These are phyloP conservation scores for Carex cristatella DNA, from an alignment of 176 grass and related monocot species.

Conservation along the genomic window DNA sequence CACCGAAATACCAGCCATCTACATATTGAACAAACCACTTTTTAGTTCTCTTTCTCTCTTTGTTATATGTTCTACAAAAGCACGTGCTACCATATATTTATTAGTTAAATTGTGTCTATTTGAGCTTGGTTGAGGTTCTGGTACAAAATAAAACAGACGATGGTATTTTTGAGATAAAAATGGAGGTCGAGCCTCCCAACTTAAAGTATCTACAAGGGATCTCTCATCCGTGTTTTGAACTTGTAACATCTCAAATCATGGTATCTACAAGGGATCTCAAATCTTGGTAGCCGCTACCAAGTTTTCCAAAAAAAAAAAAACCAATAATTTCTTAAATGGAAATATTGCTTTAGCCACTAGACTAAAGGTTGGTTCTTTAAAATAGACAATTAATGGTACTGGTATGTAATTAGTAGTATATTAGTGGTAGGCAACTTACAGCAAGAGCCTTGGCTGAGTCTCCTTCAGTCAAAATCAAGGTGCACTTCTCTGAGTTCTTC, in stretches of 20 bases:
- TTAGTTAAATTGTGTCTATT: not conserved
- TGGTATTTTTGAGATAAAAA: too few species aligned
- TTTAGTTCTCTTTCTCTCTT: not conserved
- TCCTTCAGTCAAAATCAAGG: slow-evolving; percentile 48
- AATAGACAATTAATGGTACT: not conserved
- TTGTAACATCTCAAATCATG: too few species aligned
- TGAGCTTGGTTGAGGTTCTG: not conserved
- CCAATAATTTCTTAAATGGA: too few species aligned
- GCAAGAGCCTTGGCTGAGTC: slow-evolving; percentile 49
- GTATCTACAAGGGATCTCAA: too few species aligned
- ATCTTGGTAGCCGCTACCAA: too few species aligned
- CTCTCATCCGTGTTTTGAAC: too few species aligned
- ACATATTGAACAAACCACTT: not conserved
- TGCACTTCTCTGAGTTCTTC: slow-evolving; percentile 43
- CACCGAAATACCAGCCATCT: slow-evolving; percentile 53
- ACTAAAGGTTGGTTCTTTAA: not conserved
- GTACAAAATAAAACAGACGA: not conserved
- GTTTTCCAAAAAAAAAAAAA: too few species aligned
- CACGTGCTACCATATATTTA: not conserved
- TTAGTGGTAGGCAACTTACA: slow-evolving; percentile 12
- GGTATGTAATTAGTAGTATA: not conserved
- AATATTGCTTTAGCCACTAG: too few species aligned
- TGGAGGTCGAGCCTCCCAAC: too few species aligned
- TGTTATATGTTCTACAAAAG: not conserved
- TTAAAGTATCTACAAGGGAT: too few species aligned